Conservation (phyloP, 371 early-diverging fungal species). For the Lichtheimia corymbifera region DNA sequence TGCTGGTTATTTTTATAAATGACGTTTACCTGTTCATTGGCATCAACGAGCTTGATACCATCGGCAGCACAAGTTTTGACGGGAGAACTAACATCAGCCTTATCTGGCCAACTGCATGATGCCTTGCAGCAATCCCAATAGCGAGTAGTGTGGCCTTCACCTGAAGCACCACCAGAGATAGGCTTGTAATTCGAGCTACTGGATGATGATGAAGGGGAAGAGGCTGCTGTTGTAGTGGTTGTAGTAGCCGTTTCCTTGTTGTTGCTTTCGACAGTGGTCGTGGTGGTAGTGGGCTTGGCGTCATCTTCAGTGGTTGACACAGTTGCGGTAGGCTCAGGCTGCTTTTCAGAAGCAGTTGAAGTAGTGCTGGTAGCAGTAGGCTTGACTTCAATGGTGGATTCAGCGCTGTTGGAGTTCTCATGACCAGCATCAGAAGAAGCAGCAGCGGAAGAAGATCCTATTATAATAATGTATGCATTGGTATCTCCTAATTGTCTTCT, state of each 20-base stretch:
- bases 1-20: background rate
- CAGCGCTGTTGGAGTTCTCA: conserved; percentile 4
- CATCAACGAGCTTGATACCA: conserved; percentile 30
- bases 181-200: conserved; percentile 12
- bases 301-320: background rate
- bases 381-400: conserved; percentile 8
- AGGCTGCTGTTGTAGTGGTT: conserved; percentile 9
- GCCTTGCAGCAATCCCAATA: conserved; percentile 58
- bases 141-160: conserved; percentile 38
- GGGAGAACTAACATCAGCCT: conserved; percentile 30
- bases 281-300: conserved; percentile 9
- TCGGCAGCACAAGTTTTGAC: conserved; percentile 35
- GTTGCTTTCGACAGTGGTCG: conserved; percentile 9
- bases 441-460: conserved; percentile 8
- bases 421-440: background rate
- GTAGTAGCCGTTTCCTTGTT: background rate
- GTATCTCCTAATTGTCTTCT: background rate
- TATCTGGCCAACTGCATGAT: conserved; percentile 45
- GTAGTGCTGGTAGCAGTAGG: background rate
- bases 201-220: conserved; percentile 3
- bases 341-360: background rate
- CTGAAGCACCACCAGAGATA: conserved; percentile 29
- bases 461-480: background rate
- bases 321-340: conserved; percentile 4
- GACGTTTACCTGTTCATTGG: conserved; percentile 16